These are phyloP conservation scores for Berkeleyomyces basicola DNA, from an alignment of 2,329 filamentous ascomycete species.

Conservation along the genomic window DNA sequence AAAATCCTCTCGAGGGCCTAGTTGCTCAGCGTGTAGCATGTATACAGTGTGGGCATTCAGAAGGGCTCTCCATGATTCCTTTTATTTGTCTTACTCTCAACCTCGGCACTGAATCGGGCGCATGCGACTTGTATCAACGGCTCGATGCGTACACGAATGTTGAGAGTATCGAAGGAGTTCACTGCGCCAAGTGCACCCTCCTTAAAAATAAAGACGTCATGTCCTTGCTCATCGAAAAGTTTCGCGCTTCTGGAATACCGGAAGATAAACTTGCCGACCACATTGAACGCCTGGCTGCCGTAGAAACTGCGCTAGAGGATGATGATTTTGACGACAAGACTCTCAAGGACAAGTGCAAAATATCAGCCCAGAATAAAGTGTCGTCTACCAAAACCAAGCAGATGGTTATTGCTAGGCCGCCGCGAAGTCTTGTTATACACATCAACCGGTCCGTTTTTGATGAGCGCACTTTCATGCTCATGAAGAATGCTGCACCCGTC, in stretches of 20 bases:
- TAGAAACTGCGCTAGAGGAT: constrained; percentile 56
- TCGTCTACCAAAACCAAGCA: constrained; percentile 79
- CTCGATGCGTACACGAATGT: constrained; percentile 72
- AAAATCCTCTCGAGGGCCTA: constrained; percentile 75
- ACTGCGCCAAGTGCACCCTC: constrained; percentile 83
- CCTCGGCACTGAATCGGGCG: constrained; percentile 43
- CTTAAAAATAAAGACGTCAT: constrained; percentile 37
- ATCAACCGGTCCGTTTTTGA: constrained; percentile 88
- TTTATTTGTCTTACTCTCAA: constrained; percentile 89
- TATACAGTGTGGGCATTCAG: constrained; percentile 67
- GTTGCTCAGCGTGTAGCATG: constrained; percentile 82
- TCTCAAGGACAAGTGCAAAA: constrained; percentile 46
- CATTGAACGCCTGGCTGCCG: constrained; percentile 41
- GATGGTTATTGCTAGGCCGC: constrained; percentile 66
- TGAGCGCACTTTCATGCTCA: constrained; percentile 58
- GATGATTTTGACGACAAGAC: constrained; percentile 64
- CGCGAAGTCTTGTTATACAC: constrained; percentile 67
- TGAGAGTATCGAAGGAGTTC: constrained; percentile 74
- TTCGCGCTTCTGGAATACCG: constrained; percentile 18
- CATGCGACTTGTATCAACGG: constrained; percentile 60
- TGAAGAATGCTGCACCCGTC: constrained; percentile 70
- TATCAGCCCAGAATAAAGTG: constrained; percentile 49
- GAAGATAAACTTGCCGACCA: constrained; percentile 36
- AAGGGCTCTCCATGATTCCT: constrained; percentile 75
- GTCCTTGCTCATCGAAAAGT: constrained; percentile 24